Conservation (phyloP, 208 protist genomes). For the Phytomonas francai region DNA sequence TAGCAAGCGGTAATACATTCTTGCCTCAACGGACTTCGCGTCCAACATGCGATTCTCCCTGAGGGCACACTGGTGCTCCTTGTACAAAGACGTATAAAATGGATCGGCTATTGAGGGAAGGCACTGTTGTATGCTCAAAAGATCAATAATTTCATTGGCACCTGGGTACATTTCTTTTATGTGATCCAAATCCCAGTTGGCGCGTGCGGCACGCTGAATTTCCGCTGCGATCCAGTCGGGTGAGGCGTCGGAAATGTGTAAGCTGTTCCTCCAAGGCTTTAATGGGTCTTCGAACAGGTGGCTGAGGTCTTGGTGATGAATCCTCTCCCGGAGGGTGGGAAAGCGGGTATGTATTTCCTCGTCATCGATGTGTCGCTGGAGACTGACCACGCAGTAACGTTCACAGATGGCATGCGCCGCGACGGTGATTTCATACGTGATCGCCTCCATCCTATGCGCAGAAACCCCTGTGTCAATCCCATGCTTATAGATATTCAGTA, state of each 20-base stretch:
- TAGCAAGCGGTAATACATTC: slow-evolving; percentile 13
- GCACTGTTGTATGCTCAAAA: neutral
- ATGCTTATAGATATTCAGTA: slow-evolving; percentile 19
- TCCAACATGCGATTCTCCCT: neutral
- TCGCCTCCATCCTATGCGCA: slow-evolving; percentile 8
- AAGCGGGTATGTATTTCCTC: slow-evolving; percentile 36
- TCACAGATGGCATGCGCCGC: slow-evolving; percentile 34
- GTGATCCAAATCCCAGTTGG: slow-evolving; percentile 21
- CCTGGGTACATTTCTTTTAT: slow-evolving; percentile 17
- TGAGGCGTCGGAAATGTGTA: slow-evolving; percentile 4
- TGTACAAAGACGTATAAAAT: neutral
- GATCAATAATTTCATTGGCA: neutral
- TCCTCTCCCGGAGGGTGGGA: slow-evolving; percentile 25
- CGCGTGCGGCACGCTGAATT: slow-evolving; percentile 17
- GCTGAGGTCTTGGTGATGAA: slow-evolving; percentile 35
- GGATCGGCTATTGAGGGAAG: neutral
- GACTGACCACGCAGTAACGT: slow-evolving; percentile 21
- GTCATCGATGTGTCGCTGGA: slow-evolving; percentile 38
- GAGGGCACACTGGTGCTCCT: neutral
- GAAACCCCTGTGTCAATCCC: slow-evolving; percentile 7
- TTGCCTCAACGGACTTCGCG: neutral
- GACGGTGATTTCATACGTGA: slow-evolving; percentile 23
- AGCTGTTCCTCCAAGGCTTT: slow-evolving; percentile 27
- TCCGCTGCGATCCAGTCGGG: slow-evolving; percentile 25
- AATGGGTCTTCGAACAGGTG: slow-evolving; percentile 37